These are phyloP conservation scores for Floccularia luteovirens DNA, from an alignment of 768 basidiomycete species.

Conservation along the genomic window DNA sequence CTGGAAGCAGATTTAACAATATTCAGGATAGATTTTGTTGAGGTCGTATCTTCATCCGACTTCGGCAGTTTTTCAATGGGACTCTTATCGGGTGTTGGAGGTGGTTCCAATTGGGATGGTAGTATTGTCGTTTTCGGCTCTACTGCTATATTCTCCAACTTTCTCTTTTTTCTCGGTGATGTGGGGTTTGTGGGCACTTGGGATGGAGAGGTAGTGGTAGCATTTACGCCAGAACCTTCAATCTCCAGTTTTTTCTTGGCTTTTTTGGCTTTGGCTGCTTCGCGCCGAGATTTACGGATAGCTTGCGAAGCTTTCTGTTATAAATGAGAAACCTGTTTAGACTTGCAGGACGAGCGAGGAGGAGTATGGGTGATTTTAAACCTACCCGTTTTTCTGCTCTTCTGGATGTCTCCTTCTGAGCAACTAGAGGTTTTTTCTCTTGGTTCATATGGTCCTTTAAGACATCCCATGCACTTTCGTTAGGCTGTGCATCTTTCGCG, in stretches of 20 bases:
- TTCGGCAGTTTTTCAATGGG: constrained; percentile 12
- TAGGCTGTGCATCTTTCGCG: constrained; percentile 28
- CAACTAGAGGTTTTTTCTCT: constrained; percentile 16
- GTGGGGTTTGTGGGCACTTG: not conserved
- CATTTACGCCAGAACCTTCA: constrained; percentile 1
- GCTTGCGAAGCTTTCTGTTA: not conserved
- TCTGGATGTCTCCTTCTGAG: constrained; percentile 34
- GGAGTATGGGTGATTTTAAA: not conserved
- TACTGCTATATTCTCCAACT: not conserved
- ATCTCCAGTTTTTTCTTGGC: constrained; percentile 26
- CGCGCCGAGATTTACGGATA: constrained; percentile 19
- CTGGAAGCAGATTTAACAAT: constrained; percentile 29
- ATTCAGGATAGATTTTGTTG: constrained; percentile 14
- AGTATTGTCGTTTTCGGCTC: no score
- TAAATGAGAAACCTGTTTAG: not conserved
- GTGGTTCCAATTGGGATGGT: no score
- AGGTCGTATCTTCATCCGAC: constrained; percentile 6
- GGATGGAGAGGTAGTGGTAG: constrained; percentile 3
- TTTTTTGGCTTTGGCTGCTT: constrained; percentile 45
- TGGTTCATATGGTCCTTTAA: constrained; percentile 18
- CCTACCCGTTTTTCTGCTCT: constrained; percentile 58
- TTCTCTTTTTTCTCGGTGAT: not conserved
- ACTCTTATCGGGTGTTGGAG: constrained; percentile 3
- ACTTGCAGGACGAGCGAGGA: not conserved
- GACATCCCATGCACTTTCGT: constrained; percentile 42